A percentile compares a stretch with the other conserved stretches of the same genome.
These are phyloP conservation scores for Tricholomella constricta DNA, from an alignment of 768 basidiomycete genomes.

Conservation along the genomic window DNA sequence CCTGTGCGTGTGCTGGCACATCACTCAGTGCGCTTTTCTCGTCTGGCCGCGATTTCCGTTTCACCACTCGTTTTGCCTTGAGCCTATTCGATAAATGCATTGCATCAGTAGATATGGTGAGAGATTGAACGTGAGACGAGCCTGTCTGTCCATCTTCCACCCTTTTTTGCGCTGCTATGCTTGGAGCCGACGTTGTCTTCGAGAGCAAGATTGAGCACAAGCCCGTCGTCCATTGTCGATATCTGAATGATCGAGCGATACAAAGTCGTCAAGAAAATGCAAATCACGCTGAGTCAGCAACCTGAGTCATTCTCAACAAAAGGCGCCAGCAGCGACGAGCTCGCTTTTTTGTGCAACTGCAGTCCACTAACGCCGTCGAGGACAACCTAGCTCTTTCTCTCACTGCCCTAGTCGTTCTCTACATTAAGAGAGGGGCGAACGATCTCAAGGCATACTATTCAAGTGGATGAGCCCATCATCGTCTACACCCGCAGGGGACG, in stretches of 20 bases:
- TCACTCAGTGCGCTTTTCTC: conserved; percentile 23
- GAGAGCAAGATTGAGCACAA: conserved; percentile 71
- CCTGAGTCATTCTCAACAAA: conserved; percentile 9
- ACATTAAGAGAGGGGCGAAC: background rate
- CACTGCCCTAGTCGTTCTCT: background rate
- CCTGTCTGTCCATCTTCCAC: conserved; percentile 81
- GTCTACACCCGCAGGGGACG: conserved; percentile 41
- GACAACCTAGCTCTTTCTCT: background rate
- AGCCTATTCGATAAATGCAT: conserved; percentile 44
- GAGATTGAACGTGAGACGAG: conserved; percentile 30
- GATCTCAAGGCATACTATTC: background rate
- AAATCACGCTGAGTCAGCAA: conserved; percentile 28
- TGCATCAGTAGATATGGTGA: conserved; percentile 19
- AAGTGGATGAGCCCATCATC: conserved; percentile 37
- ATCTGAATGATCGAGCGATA: background rate
- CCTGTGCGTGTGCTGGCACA: conserved; percentile 26
- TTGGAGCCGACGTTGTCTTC: conserved; percentile 34
- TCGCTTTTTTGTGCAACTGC: background rate
- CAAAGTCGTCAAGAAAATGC: background rate
- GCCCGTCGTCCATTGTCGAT: conserved; percentile 67
- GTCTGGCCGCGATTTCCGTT: conserved; percentile 54
- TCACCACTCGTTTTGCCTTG: conserved; percentile 71
- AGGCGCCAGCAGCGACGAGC: conserved; percentile 1
- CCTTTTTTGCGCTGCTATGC: conserved; percentile 41
- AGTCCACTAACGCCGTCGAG: background rate